Evolutionary conservation across 1,284 basidiomycete species (phyloP).

Genomic region (Boletellus deceptivus): DNA sequence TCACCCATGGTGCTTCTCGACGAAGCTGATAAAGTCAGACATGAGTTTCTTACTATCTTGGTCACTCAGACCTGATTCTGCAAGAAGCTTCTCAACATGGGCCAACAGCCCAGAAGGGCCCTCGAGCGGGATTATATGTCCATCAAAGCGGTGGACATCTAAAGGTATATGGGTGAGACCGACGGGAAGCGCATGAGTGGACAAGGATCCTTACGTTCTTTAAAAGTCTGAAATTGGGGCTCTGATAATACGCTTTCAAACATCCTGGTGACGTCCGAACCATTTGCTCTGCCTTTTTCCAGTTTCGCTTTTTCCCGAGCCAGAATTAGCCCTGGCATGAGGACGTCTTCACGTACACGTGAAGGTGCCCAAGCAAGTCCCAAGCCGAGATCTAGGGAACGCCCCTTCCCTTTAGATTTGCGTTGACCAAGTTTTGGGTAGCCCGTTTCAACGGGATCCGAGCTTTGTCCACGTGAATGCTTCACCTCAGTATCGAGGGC

Average conservation of each 20-base stretch:
- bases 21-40: conserved; percentile 60
- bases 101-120: conserved; percentile 64
- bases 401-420: conserved; percentile 49
- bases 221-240: conserved; percentile 62
- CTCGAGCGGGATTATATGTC: conserved; percentile 69
- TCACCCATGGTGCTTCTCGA: conserved; percentile 40
- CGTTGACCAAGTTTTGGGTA: conserved; percentile 10
- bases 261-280: conserved; percentile 59
- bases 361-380: conserved; percentile 65
- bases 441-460: conserved; percentile 6
- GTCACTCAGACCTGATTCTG: conserved; percentile 44
- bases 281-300: conserved; percentile 37
- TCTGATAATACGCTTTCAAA: conserved; percentile 63
- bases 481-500: conserved; percentile 17
- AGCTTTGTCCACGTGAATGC: conserved; percentile 25
- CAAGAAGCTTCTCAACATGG: conserved; percentile 59
- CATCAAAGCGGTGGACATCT: conserved; percentile 71
- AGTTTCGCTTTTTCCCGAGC: conserved; percentile 30
- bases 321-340: conserved; percentile 47
- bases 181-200: conserved; percentile 10
- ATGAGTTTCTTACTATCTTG: conserved; percentile 51
- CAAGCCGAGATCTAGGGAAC: conserved; percentile 65
- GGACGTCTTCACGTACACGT: conserved; percentile 58
- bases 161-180: conserved; percentile 5
- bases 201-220: conserved; percentile 52